phyloP scores from a whole-genome alignment of 2,329 filamentous ascomycete species.

The Camptophora hylomeconis region DNA sequence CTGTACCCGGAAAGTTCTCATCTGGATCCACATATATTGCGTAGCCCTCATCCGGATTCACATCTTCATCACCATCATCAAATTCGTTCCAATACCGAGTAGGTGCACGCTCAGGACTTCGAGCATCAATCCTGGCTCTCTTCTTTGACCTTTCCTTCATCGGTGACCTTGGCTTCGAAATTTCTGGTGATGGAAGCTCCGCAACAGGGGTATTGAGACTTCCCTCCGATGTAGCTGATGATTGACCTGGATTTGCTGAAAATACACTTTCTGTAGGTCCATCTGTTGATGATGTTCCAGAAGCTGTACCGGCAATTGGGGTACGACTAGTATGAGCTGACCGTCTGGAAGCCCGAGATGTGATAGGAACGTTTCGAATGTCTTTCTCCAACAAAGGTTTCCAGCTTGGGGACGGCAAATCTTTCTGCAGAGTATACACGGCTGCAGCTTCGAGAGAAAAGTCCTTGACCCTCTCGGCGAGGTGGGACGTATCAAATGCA shows the following conservation, averaged over 20 bases:
- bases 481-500: conserved; percentile 17
- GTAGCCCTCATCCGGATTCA: conserved; percentile 46
- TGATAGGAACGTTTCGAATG: conserved; percentile 37
- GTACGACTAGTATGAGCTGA: neutral
- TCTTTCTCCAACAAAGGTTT: conserved; percentile 33
- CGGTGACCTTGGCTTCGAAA: conserved; percentile 1
- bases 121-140: conserved; percentile 10
- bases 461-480: conserved; percentile 35
- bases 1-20: conserved; percentile 51
- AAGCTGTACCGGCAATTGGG: too few species aligned
- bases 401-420: conserved; percentile 37
- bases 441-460: conserved; percentile 43
- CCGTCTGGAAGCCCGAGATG: neutral
- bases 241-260: conserved; percentile 15
- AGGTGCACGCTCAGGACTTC: conserved; percentile 13
- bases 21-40: conserved; percentile 64
- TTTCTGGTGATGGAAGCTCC: neutral
- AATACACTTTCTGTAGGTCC: conserved; percentile 17
- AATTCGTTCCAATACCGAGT: conserved; percentile 71
- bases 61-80: conserved; percentile 59
- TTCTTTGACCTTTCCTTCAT: conserved; percentile 10
- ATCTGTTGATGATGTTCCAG: conserved; percentile 19
- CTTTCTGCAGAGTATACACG: conserved; percentile 34
- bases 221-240: conserved; percentile 20
- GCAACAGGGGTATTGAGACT: conserved; percentile 5